Evolutionary conservation across 352 stramenopile genomes (phyloP).

Genomic region (Phytophthora ohioensis): DNA sequence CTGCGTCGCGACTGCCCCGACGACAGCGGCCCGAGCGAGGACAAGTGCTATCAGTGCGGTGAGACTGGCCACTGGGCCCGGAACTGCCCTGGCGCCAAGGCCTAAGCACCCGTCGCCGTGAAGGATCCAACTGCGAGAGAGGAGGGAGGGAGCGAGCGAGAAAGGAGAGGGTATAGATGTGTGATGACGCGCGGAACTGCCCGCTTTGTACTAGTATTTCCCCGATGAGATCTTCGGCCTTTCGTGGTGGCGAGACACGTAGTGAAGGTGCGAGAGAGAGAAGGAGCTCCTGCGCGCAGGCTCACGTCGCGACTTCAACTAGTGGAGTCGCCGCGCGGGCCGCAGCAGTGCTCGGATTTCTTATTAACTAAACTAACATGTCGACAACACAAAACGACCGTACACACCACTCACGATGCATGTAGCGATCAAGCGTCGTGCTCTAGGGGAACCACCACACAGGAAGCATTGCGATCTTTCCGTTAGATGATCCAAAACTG

Average conservation of each 20-base stretch:
- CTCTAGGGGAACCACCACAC: neutral
- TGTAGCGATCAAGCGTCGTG: neutral
- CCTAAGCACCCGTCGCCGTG: slow-evolving; percentile 43
- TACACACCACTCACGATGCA: neutral
- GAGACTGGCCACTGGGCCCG: slow-evolving; percentile 82
- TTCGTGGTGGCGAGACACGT: slow-evolving; percentile 56
- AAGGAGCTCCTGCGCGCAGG: slow-evolving; percentile 31
- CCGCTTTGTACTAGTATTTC: slow-evolving; percentile 73
- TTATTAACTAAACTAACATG: slow-evolving; percentile 60
- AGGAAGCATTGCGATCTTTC: slow-evolving; percentile 11
- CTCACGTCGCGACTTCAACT: slow-evolving; percentile 13
- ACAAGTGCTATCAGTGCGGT: slow-evolving; percentile 89
- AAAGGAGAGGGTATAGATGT: slow-evolving; percentile 62
- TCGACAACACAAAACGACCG: slow-evolving; percentile 29
- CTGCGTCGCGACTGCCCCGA: slow-evolving; percentile 85
- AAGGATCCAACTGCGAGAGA: slow-evolving; percentile 48
- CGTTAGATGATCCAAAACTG: too few relatives aligned
- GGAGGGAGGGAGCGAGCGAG: slow-evolving; percentile 48
- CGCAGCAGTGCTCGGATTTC: slow-evolving; percentile 41
- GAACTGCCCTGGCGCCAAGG: slow-evolving; percentile 71
- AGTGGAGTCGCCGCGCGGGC: slow-evolving; percentile 15
- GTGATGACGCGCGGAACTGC: slow-evolving; percentile 52
- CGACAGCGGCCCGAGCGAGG: slow-evolving; percentile 65
- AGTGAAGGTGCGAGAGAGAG: slow-evolving; percentile 54
- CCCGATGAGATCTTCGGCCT: slow-evolving; percentile 55